Evolutionary conservation across 2,329 filamentous ascomycete genomes (phyloP).

Genomic region (Didymella lethalis): DNA sequence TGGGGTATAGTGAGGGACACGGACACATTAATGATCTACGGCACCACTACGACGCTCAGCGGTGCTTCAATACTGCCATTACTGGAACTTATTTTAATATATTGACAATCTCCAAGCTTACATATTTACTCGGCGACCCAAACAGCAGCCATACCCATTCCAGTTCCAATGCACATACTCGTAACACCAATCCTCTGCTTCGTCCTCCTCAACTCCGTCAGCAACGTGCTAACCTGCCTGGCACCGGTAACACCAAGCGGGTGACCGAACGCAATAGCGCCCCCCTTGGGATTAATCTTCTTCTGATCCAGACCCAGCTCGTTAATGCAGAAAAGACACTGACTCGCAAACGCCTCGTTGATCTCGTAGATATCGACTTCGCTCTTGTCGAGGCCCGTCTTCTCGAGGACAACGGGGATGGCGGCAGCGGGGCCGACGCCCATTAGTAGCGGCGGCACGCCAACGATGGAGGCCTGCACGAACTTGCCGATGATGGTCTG

Average conservation of each 20-base stretch:
- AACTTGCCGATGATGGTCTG: conserved; percentile 93
- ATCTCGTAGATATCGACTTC: conserved; percentile 98
- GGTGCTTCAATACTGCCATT: background rate
- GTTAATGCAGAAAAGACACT: conserved; percentile 92
- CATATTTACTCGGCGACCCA: conserved; percentile 89
- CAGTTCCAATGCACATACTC: conserved; percentile 95
- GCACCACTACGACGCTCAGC: no score
- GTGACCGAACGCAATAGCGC: conserved; percentile 95
- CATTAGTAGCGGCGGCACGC: conserved; percentile 93
- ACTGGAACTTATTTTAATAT: background rate
- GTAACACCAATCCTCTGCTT: conserved; percentile 88
- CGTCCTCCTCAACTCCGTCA: conserved; percentile 87
- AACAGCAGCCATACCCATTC: conserved; percentile 95
- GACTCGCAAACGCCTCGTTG: conserved; percentile 97
- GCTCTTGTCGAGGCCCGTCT: conserved; percentile 80
- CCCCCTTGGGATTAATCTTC: conserved; percentile 97
- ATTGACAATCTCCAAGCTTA: background rate
- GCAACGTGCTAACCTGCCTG: conserved; percentile 87
- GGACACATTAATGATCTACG: no score
- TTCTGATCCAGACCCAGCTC: conserved; percentile 81
- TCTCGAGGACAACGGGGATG: conserved; percentile 88
- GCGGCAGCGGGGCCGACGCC: conserved; percentile 94
- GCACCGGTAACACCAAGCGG: conserved; percentile 94
- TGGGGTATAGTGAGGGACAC: no score
- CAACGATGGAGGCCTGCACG: conserved; percentile 83